These are phyloP conservation scores for Lichtheimia hyalospora DNA, from an alignment of 371 early-diverging fungal genomes.

Conservation along the genomic window DNA sequence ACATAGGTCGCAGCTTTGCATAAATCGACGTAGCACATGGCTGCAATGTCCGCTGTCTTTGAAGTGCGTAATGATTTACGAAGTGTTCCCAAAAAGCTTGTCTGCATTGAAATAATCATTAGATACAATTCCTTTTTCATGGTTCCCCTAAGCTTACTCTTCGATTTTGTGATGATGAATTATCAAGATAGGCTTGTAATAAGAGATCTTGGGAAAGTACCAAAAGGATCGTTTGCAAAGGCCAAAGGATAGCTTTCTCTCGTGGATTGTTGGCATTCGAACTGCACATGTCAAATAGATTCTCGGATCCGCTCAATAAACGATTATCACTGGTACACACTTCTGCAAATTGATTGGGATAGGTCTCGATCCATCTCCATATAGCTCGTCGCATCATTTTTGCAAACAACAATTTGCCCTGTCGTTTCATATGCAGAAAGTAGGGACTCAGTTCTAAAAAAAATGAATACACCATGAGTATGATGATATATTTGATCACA, in stretches of 20 bases:
- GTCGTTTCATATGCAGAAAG: conserved; percentile 63
- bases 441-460: conserved; percentile 60
- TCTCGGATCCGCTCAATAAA: conserved; percentile 69
- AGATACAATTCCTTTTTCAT: background rate
- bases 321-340: conserved; percentile 63
- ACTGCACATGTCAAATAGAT: conserved; percentile 74
- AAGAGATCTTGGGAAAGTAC: conserved; percentile 77
- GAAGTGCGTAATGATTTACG: conserved; percentile 62
- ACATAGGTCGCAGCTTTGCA: conserved; percentile 76
- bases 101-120: conserved; percentile 23
- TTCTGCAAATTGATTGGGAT: conserved; percentile 67
- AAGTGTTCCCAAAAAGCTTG: conserved; percentile 65
- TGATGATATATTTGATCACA: background rate
- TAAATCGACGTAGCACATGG: conserved; percentile 77
- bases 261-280: conserved; percentile 66
- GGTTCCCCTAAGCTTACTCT: conserved; percentile 23
- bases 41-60: conserved; percentile 69
- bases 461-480: background rate
- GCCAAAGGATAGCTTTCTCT: conserved; percentile 76
- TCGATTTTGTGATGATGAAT: conserved; percentile 33
- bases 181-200: conserved; percentile 46
- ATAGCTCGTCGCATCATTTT: conserved; percentile 73
- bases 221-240: conserved; percentile 75
- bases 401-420: conserved; percentile 66
- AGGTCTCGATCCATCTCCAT: conserved; percentile 86